Conservation (phyloP, 2,329 filamentous ascomycete genomes). For the Hypoxylon sp. region DNA sequence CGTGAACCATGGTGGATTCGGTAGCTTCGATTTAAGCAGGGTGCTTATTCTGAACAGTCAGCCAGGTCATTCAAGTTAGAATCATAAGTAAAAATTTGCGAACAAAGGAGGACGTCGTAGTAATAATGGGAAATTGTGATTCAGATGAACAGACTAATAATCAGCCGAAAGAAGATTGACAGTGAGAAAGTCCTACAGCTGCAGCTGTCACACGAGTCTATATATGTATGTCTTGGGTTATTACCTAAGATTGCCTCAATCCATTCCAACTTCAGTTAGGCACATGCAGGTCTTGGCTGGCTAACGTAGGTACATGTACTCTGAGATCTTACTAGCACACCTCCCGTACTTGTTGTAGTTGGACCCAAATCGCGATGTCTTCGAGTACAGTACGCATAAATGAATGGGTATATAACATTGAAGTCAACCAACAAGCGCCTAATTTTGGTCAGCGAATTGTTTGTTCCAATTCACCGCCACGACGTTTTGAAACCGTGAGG, state of each 20-base stretch:
- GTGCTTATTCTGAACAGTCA: neutral
- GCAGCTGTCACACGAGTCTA: neutral
- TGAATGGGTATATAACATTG: neutral
- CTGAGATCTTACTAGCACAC: conserved; percentile 17
- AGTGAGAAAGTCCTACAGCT: neutral
- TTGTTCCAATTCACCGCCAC: conserved; percentile 25
- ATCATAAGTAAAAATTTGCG: neutral
- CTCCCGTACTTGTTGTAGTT: neutral
- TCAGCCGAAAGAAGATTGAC: conserved; percentile 4
- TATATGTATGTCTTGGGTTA: conserved; percentile 14
- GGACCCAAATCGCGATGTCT: conserved; percentile 10
- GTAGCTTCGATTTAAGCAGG: conserved; percentile 2
- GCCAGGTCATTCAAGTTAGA: neutral
- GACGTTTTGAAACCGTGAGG: neutral
- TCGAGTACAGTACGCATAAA: conserved; percentile 1
- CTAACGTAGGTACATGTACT: no score
- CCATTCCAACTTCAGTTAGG: conserved; percentile 16
- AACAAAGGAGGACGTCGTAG: neutral
- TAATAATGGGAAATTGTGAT: conserved; percentile 7
- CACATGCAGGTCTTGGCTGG: conserved; percentile 16
- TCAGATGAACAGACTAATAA: conserved; percentile 6
- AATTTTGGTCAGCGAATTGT: conserved; percentile 18
- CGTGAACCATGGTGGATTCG: conserved; percentile 1
- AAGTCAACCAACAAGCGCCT: conserved; percentile 17
- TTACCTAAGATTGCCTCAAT: conserved; percentile 34